These are phyloP conservation scores for Fusarium fracticaudum DNA, from an alignment of 2,329 filamentous ascomycete genomes.

Conservation along the genomic window DNA sequence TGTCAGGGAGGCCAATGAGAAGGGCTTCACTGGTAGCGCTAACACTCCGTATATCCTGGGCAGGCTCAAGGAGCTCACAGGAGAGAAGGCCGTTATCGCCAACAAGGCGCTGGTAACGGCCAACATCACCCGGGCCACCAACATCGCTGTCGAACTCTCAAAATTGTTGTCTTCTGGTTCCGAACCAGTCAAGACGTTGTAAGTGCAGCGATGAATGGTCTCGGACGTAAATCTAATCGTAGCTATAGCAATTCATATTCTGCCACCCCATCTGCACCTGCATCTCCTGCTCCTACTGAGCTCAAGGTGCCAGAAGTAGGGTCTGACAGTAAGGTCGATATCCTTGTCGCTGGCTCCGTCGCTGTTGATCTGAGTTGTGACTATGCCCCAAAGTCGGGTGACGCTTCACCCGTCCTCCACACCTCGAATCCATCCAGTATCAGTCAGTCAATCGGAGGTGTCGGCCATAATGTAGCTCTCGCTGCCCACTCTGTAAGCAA, in stretches of 20 bases:
- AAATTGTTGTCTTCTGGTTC: slow-evolving; percentile 51
- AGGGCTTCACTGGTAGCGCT: slow-evolving; percentile 75
- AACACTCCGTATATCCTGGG: slow-evolving; percentile 87
- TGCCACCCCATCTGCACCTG: slow-evolving; percentile 23
- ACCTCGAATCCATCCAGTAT: slow-evolving; percentile 90
- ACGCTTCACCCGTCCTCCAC: slow-evolving; percentile 63
- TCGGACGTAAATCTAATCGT: slow-evolving; percentile 49
- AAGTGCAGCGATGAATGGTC: slow-evolving; percentile 46
- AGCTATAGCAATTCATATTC: slow-evolving; percentile 45
- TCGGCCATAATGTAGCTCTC: slow-evolving; percentile 90
- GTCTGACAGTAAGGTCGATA: slow-evolving; percentile 58
- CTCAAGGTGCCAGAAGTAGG: slow-evolving; percentile 20
- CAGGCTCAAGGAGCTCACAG: slow-evolving; percentile 82
- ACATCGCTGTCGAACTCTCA: slow-evolving; percentile 63
- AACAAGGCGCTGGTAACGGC: slow-evolving; percentile 71
- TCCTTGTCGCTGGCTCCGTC: slow-evolving; percentile 91
- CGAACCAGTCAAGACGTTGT: slow-evolving; percentile 47
- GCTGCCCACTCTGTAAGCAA: slow-evolving; percentile 78
- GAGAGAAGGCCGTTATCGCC: slow-evolving; percentile 74
- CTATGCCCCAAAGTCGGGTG: slow-evolving; percentile 55
- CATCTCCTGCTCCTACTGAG: slow-evolving; percentile 14
- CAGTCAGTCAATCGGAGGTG: slow-evolving; percentile 85
- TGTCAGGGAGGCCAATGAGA: slow-evolving; percentile 69
- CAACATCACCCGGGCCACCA: slow-evolving; percentile 65
- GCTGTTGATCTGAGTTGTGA: slow-evolving; percentile 91